These are phyloP conservation scores for Scheffersomyces titani DNA, from an alignment of 1,139 yeast genomes.

Conservation along the genomic window DNA sequence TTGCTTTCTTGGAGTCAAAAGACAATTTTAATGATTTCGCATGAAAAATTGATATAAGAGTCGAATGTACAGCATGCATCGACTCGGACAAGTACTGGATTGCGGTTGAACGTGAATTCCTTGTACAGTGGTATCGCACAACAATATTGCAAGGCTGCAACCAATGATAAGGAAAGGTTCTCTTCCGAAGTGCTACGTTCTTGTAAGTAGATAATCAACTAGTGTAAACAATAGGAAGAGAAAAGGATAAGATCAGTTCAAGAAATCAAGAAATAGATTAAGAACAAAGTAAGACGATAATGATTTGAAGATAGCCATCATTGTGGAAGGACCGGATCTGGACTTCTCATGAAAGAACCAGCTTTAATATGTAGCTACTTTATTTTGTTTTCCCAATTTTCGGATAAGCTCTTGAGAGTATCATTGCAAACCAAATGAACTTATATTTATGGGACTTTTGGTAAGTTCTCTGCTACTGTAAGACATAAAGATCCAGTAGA, in stretches of 20 bases:
- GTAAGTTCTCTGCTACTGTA: slow-evolving; percentile 21
- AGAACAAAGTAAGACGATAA: slow-evolving; percentile 9
- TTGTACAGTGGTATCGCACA: slow-evolving; percentile 17
- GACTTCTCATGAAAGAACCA: slow-evolving; percentile 2
- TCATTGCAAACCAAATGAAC: slow-evolving; percentile 7
- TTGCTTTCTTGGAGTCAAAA: slow-evolving; percentile 25
- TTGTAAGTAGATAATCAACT: slow-evolving; percentile 21
- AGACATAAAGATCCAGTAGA: slow-evolving; percentile 23
- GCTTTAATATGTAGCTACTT: slow-evolving; percentile 1
- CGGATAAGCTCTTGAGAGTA: slow-evolving; percentile 5
- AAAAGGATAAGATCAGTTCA: slow-evolving; percentile 14
- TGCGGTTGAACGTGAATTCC: slow-evolving; percentile 23
- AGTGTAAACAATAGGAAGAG: slow-evolving; percentile 25
- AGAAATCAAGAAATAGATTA: slow-evolving; percentile 11
- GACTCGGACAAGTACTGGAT: slow-evolving; percentile 15
- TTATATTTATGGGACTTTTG: slow-evolving; percentile 15
- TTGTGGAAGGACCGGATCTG: slow-evolving; percentile 19
- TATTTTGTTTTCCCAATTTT: slow-evolving; percentile 10
- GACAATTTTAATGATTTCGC: slow-evolving; percentile 27
- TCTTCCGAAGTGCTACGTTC: slow-evolving; percentile 4
- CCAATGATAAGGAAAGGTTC: slow-evolving; percentile 27
- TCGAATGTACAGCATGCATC: slow-evolving; percentile 11
- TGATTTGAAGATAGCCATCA: slow-evolving; percentile 14
- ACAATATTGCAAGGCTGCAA: slow-evolving; percentile 16
- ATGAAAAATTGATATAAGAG: slow-evolving; percentile 24